Evolutionary conservation across 164 flowering plant species (phyloP).

Genomic region (Sedum album): DNA sequence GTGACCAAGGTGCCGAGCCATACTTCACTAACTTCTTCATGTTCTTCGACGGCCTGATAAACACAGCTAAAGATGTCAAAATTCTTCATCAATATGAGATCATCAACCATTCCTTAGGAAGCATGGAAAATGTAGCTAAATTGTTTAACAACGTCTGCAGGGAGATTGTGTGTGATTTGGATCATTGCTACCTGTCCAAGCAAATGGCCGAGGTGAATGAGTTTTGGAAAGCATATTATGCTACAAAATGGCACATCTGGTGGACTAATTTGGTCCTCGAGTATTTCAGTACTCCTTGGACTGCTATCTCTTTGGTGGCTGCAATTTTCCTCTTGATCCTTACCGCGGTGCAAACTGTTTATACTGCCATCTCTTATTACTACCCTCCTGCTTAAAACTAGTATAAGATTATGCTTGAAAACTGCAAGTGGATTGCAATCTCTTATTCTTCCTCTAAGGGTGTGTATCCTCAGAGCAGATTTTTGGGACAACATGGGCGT

Average conservation of each 20-base stretch:
- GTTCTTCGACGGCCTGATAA: constrained; percentile 23
- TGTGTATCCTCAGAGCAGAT: too few species aligned
- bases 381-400: neutral
- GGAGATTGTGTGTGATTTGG: constrained; percentile 16
- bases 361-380: constrained; percentile 12
- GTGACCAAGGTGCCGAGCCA: constrained; percentile 10
- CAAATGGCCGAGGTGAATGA: constrained; percentile 11
- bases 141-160: constrained; percentile 20
- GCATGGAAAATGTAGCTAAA: constrained; percentile 19
- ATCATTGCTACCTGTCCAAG: constrained; percentile 14
- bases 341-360: constrained; percentile 15
- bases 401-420: neutral
- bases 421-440: neutral
- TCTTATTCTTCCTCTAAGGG: too few species aligned
- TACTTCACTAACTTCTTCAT: constrained; percentile 22
- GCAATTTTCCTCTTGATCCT: constrained; percentile 19
- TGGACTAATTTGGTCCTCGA: constrained; percentile 14
- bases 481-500: too few species aligned
- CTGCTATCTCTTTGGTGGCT: constrained; percentile 15
- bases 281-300: constrained; percentile 26
- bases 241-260: constrained; percentile 13
- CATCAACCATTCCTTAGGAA: constrained; percentile 22
- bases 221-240: constrained; percentile 5
- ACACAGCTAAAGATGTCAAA: constrained; percentile 20
- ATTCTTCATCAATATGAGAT: constrained; percentile 21